Base-by-base conservation (phyloP, 768 basidiomycete genomes). In the Russula earlei region DNA sequence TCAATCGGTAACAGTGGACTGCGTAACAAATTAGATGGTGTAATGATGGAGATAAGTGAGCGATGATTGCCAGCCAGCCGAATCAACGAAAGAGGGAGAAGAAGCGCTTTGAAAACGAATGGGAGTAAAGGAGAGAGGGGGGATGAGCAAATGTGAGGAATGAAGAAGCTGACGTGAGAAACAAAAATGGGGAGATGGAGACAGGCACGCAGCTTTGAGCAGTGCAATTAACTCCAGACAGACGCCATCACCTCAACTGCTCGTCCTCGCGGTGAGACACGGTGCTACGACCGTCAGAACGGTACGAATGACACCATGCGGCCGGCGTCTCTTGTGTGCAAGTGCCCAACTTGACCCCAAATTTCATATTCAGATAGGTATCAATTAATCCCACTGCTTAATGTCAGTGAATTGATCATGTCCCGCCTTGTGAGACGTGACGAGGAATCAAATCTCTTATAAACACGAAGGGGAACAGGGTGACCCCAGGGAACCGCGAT, bases 391-490 rank as follows among this genome's bases (percentile, higher is more conserved):
- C 31, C 31, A 42, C 22, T 37, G 46, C 27, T 33, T 44, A 44
- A n/a, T 44, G 51, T 42, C 43, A 44, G 19, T 45, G 24, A 53
- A 53, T 45, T 25, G 37, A 25, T 45, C 50, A 24, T 46, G 43
- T 29, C 37, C 41, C 44, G 43, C 25, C 36, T 12, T 50, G 38
- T n/a, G 38, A 27, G 45, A 47, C 38, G 29, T 41, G 50, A 52
- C 50, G 50, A 56, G 49, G 56, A 27, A 48, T 41, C 31, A 57
- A 41, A 22, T 47, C 57, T 49, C 47, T 58, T 58, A 54, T 49
- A 58, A 49, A 54, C 52, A 58, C 47, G 27, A 53, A 58, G 52
- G 40, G 38, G 46, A 57, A 58, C 51, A 48, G 34, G 22, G 44
- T 36, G 43, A 52, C 50, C 37, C 41, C 3, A 31, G 42, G 11